Evolutionary conservation across 805 yeast species (phyloP), one percentile per base, ranked within the genome.

Genomic region (Kazachstania bromeliacearum): DNA sequence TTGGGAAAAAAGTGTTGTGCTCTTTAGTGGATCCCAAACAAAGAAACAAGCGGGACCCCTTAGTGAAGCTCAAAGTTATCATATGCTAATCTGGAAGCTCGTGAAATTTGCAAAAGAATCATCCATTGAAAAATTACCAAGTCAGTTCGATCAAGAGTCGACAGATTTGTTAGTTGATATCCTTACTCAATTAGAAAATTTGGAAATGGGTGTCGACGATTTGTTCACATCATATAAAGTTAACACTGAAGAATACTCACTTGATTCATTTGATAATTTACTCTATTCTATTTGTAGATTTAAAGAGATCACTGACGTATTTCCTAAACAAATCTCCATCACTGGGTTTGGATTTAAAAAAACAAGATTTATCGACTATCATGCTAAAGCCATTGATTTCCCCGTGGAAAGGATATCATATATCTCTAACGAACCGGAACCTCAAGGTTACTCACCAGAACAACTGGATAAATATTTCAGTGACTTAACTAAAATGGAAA

Each of bases 241-340:
- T 0, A 41, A 63, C 5, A 59, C 76, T 1, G 95, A 84, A 49
- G 88, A 80, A 45, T 79, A 56, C 52, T 85, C 94, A 0, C 60
- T 85, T 27, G 94, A 84, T 55, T 81, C 92, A 1, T 79, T 79
- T 51, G 94, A 84, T 50, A 84, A 84, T 54, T 70, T 83, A 5
- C 41, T 81, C 3, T 81, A 74, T 53, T 73, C 80, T 44, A 44
- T 79, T 2, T 63, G 71, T 24, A 59, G 75, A 35, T 82, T 67
- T 50, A 53, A 68, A 21, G 75, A 77, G 43, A 40, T 67, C 2
- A 52, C 60, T 3, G 62, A 66, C 0, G 16, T 7, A 1, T 78
- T 69, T 42, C 94, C 94, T 0, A 30, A 46, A 0, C 44, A 44
- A 2, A 60, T 83, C 3, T 71, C 75, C 0, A 66, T 85, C 3